Percentiles rank a stretch among this genome's conserved stretches.
These are phyloP conservation scores for Colletotrichum higginsianum DNA, from an alignment of 2,329 filamentous ascomycete species.

Conservation along the genomic window DNA sequence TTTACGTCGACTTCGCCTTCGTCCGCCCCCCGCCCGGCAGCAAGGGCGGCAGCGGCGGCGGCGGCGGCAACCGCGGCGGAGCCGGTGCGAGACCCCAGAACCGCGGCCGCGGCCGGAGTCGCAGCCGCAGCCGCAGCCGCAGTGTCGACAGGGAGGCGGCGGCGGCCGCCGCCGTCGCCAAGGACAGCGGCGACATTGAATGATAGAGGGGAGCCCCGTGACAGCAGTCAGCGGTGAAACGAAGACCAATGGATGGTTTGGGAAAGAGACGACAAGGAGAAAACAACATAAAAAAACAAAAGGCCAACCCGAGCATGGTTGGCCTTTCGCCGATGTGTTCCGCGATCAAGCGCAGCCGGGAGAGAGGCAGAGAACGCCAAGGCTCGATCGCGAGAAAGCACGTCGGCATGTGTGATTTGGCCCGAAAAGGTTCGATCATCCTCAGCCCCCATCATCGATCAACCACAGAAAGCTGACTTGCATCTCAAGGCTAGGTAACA, in stretches of 20 bases:
- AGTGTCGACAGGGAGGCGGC: slow-evolving; percentile 35
- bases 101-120: slow-evolving; percentile 50
- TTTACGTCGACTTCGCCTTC: slow-evolving; percentile 88
- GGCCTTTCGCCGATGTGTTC: slow-evolving; percentile 38
- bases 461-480: slow-evolving; percentile 16
- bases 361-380: background rate
- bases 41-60: slow-evolving; percentile 50
- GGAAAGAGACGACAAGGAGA: background rate
- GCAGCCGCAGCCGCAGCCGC: slow-evolving; percentile 56
- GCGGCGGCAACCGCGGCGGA: slow-evolving; percentile 53
- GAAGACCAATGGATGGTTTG: background rate
- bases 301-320: slow-evolving; percentile 5
- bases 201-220: background rate
- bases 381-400: slow-evolving; percentile 6
- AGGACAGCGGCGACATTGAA: slow-evolving; percentile 25
- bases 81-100: slow-evolving; percentile 57
- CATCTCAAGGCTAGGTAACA: slow-evolving; percentile 1
- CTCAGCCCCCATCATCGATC: background rate
- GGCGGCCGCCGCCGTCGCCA: background rate
- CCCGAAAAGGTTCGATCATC: slow-evolving; percentile 29
- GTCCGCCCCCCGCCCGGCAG: slow-evolving; percentile 79
- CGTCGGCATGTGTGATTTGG: slow-evolving; percentile 34
- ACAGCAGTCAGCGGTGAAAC: background rate
- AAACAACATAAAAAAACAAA: background rate
- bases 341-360: background rate